Evolutionary conservation across 306 rosid genomes (phyloP).

Genomic region (Lagenaria siceraria): DNA sequence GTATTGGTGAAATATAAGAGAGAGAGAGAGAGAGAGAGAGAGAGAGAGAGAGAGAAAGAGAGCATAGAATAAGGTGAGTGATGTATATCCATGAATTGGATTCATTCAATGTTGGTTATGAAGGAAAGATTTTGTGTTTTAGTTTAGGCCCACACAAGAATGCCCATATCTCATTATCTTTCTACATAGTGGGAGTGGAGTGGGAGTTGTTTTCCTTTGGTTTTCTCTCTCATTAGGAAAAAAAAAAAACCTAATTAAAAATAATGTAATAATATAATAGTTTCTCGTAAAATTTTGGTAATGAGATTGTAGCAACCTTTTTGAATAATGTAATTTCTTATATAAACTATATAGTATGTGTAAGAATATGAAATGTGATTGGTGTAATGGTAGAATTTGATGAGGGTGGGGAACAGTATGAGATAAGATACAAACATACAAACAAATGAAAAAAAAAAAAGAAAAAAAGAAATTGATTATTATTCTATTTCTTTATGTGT

Average conservation of each 20-base stretch:
- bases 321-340: no score
- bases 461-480: not conserved
- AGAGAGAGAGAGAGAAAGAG: not conserved
- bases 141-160: not conserved
- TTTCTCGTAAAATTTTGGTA: no score
- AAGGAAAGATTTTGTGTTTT: not conserved
- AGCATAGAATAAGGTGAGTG: not conserved
- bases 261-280: no score
- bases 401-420: no score
- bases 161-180: not conserved
- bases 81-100: not conserved
- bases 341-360: no score
- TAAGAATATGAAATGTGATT: not conserved
- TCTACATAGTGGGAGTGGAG: not conserved
- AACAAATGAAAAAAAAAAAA: not conserved
- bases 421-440: conserved; percentile 1
- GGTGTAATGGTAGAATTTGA: not conserved
- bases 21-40: not conserved
- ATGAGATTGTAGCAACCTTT: no score
- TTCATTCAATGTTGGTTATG: not conserved
- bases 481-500: not conserved
- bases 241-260: no score
- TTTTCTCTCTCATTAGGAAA: not conserved
- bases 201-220: not conserved
- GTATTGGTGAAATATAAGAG: not conserved